Percentiles rank a stretch among this genome's conserved stretches.
These are phyloP conservation scores for Pichia deserticola DNA, from an alignment of 805 yeast genomes.

Conservation along the genomic window DNA sequence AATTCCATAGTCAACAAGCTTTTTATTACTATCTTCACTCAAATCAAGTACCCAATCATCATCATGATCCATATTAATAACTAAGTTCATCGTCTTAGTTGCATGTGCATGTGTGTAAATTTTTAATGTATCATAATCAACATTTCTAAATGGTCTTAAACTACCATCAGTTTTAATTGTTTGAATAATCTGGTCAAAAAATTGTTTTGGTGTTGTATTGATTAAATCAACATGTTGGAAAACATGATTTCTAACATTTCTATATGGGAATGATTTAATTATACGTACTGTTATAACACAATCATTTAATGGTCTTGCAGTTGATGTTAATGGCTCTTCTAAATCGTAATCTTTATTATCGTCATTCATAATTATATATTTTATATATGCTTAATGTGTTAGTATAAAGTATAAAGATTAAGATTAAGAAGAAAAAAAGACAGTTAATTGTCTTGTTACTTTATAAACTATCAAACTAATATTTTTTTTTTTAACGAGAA, in stretches of 20 bases:
- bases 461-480: too few relatives aligned
- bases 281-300: constrained; percentile 80
- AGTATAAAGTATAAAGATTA: too few relatives aligned
- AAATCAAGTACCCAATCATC: constrained; percentile 62
- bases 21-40: constrained; percentile 28
- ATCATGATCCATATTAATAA: constrained; percentile 74
- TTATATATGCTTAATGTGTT: too few relatives aligned
- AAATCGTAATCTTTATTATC: constrained; percentile 27
- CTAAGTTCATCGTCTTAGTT: constrained; percentile 85
- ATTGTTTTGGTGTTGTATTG: constrained; percentile 54
- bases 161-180: constrained; percentile 50
- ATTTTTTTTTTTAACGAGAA: too few relatives aligned
- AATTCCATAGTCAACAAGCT: constrained; percentile 44
- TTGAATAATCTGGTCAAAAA: constrained; percentile 45
- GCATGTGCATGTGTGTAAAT: constrained; percentile 94
- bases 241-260: constrained; percentile 76
- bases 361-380: too few relatives aligned
- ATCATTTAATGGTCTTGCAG: constrained; percentile 60
- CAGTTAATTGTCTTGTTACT: too few relatives aligned
- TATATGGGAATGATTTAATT: constrained; percentile 83
- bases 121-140: constrained; percentile 67
- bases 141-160: constrained; percentile 75
- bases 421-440: background rate
- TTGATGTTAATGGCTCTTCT: constrained; percentile 75
- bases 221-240: constrained; percentile 65